Base-by-base conservation (phyloP, 2,329 filamentous ascomycete genomes). In the Verruconis gallopava region DNA sequence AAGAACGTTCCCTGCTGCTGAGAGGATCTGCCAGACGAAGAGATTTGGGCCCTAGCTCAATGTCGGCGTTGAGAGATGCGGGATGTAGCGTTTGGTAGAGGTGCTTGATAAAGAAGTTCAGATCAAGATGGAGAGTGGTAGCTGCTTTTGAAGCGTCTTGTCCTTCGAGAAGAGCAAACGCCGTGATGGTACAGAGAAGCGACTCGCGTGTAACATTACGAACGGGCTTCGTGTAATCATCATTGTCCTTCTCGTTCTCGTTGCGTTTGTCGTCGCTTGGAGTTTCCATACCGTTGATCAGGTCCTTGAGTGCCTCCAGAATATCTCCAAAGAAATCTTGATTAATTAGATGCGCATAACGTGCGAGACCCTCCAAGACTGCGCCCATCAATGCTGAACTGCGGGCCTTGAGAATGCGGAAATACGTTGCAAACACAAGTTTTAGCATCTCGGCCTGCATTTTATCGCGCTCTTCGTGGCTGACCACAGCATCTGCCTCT, bases 321-420 rank as follows among this genome's bases (percentile, higher is more conserved):
- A 98, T 71, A 56, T 98, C 91, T 20, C 89, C 91, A 53, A 98
- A 98, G 68, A 98, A 96, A 57, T 98, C 85, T 56, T 98, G 86
- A 65, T 98, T 98, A 70, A 98, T 98, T 46, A 98, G 72, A 58
- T 95, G 91, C 3, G 88, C 80, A 57, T 93, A 98, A 56, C 86
- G 86, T 39, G 89, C 88, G 17, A 98, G 67, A 20, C 91, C 91
- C 65, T 96, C 91, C 4, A 98, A 73, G 0, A 95, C 88, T 12
- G 89, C 88, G n/a, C 91, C 91, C 85, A 95, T 96, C 14, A 98
- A 74, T 50, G 81, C 77, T 12, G 85, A 79, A 18, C 77, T 72
- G 19, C 86, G 77, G 42, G 78, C 71, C 65, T 96, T 96, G 34
- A 98, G 67, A 42, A 96, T 89, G 40, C 88, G 81, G 62, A 98